These are phyloP conservation scores for Didymella pomorum DNA, from an alignment of 2,329 filamentous ascomycete genomes.

Conservation along the genomic window DNA sequence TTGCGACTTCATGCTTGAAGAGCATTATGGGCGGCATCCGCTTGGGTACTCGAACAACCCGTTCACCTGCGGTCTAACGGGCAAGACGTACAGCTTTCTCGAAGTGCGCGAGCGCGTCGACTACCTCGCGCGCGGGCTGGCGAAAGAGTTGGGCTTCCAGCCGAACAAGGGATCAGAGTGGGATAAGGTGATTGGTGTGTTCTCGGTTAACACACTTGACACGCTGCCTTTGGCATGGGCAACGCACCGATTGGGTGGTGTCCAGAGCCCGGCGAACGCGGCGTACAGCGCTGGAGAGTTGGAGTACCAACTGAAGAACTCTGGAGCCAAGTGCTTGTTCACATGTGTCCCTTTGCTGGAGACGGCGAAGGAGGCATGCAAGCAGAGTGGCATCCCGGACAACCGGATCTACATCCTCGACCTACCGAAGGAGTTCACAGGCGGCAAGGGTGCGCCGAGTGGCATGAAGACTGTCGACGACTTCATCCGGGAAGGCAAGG, in stretches of 20 bases:
- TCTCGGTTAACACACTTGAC: constrained; percentile 85
- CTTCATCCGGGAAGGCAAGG: constrained; percentile 67
- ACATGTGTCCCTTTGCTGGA: constrained; percentile 73
- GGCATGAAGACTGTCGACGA: constrained; percentile 72
- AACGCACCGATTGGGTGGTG: constrained; percentile 75
- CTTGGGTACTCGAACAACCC: constrained; percentile 71
- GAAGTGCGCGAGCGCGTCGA: constrained; percentile 73
- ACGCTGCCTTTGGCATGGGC: constrained; percentile 77
- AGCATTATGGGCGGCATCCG: constrained; percentile 72
- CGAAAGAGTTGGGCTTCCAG: constrained; percentile 74
- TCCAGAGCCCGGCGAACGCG: constrained; percentile 78
- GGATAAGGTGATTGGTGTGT: constrained; percentile 81
- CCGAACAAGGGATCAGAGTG: constrained; percentile 77
- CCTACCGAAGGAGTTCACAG: constrained; percentile 64
- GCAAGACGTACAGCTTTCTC: constrained; percentile 68
- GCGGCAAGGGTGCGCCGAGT: constrained; percentile 55
- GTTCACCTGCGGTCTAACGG: constrained; percentile 79
- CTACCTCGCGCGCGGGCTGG: constrained; percentile 71
- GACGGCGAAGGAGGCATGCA: constrained; percentile 70
- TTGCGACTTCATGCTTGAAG: constrained; percentile 78
- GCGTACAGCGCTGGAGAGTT: constrained; percentile 75
- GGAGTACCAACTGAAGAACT: constrained; percentile 74
- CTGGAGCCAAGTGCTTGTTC: constrained; percentile 73
- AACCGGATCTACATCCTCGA: constrained; percentile 74
- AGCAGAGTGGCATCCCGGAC: constrained; percentile 68